Conservation (phyloP, 129 eudicot genomes). For the Ambrosia artemisiifolia region DNA sequence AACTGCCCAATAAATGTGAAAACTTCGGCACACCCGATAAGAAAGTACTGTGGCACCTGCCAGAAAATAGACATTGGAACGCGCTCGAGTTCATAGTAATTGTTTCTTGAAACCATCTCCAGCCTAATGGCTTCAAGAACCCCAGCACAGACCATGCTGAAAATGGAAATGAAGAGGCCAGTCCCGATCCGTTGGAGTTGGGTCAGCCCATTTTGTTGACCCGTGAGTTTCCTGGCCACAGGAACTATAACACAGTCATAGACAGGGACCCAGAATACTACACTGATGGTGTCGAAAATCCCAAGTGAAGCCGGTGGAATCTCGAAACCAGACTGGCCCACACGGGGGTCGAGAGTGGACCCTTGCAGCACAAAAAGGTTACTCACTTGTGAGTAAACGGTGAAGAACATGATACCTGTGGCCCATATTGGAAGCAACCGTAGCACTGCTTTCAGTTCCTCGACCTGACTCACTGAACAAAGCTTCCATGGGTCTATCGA, state of each 20-base stretch:
- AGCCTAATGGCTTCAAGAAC: slow-evolving; percentile 49
- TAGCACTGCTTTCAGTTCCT: slow-evolving; percentile 60
- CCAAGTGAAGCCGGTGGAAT: slow-evolving; percentile 63
- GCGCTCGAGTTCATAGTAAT: slow-evolving; percentile 35
- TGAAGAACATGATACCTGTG: slow-evolving; percentile 48
- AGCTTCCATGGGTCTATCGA: slow-evolving; percentile 56
- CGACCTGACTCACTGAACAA: slow-evolving; percentile 73
- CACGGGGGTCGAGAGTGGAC: slow-evolving; percentile 38
- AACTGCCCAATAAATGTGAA: slow-evolving; percentile 64
- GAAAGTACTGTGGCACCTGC: slow-evolving; percentile 72
- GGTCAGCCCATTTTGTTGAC: slow-evolving; percentile 55
- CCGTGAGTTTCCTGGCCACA: slow-evolving; percentile 43
- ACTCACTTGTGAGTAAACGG: slow-evolving; percentile 59
- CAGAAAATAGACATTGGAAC: slow-evolving; percentile 63
- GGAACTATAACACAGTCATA: slow-evolving; percentile 53
- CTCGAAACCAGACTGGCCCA: slow-evolving; percentile 42
- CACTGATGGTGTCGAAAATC: slow-evolving; percentile 53
- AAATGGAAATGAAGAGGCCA: slow-evolving; percentile 58
- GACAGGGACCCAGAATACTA: slow-evolving; percentile 62
- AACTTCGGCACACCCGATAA: slow-evolving; percentile 71
- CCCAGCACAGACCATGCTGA: slow-evolving; percentile 65
- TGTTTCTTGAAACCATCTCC: slow-evolving; percentile 34
- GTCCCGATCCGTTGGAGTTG: slow-evolving; percentile 61
- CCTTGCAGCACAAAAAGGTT: slow-evolving; percentile 55
- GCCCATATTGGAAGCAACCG: slow-evolving; percentile 76